phyloP scores from a whole-genome alignment of 768 basidiomycete species.

The Hericium rajendrae region DNA sequence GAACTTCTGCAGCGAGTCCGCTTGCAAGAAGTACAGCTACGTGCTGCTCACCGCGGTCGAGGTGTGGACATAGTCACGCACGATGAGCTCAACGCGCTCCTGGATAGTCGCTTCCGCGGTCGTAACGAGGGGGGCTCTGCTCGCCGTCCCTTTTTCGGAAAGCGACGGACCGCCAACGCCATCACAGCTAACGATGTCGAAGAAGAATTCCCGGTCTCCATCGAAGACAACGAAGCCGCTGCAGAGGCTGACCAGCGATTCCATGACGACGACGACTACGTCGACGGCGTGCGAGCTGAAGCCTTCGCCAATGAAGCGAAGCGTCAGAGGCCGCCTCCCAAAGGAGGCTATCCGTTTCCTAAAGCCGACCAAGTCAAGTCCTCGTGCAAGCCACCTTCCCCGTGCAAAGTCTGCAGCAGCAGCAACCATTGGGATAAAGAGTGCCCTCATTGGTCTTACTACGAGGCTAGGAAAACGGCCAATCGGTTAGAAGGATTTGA shows the following conservation, averaged over 20 bases:
- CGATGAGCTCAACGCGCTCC: neutral
- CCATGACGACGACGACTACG: neutral
- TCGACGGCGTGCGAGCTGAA: neutral
- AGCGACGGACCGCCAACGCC: neutral
- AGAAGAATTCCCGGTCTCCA: neutral
- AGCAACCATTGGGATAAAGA: too few species aligned
- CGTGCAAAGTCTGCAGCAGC: constrained; percentile 9
- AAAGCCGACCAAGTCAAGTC: neutral
- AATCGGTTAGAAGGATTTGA: too few species aligned
- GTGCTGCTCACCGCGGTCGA: neutral
- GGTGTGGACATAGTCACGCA: neutral
- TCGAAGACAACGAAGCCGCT: neutral
- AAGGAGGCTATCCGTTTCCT: neutral
- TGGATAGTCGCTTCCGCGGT: too few species aligned
- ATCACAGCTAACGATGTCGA: neutral
- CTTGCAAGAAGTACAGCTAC: neutral
- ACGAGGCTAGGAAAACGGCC: too few species aligned
- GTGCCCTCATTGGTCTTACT: too few species aligned
- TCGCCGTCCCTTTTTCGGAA: neutral
- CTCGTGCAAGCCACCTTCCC: neutral
- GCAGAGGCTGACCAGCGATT: neutral
- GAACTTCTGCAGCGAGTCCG: neutral
- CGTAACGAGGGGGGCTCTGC: neutral
- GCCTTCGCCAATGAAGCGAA: neutral
- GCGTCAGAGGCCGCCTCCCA: neutral